Evolutionary conservation across 148 eudicot genomes (phyloP), one percentile per base, ranked within the genome.

Genomic region (Fagopyrum tataricum): DNA sequence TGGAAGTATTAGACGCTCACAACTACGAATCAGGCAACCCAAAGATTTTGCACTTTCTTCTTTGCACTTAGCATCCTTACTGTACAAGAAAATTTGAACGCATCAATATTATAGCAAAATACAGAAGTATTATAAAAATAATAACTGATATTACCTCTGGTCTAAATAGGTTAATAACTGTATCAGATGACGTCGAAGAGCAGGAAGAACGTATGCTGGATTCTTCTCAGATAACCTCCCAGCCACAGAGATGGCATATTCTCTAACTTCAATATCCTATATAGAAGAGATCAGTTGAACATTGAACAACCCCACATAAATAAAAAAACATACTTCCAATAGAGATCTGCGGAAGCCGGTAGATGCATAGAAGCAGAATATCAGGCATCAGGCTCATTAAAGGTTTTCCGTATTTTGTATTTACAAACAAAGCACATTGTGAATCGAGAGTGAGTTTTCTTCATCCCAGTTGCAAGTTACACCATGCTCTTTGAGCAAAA

Each of bases 201-300:
- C 98, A 24, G 98, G 98, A 72, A 91, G 96, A 81, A 95, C 97
- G 86, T 95, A 90, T 77, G 98, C 98, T 75, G 98, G 98, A 90
- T 95, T 95, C 81, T 91, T 95, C 82, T 88, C 98, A 76, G 98
- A 88, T 73, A 95, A 79, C 61, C 98, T 89, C 53, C 97, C 98
- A 52, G 96, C 91, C 72, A 95, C 85, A 48, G 97, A 85, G 44
- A 95, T 95, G 55, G 99, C 90, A 82, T 78, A 86, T 75, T 87
- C 96, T 71, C 99, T 87, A 69, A 90, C 97, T 79, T 85, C 91
- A 81, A 88, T 86, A 85, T 95, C 97, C 99, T 95, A 49, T 4
- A 14, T 4, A 14, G 42, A 31, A 62, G 31, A 31, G 11, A 26
- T 20, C 39, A 58, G 1, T 18, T 62, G 8, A 62, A 11, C 2